phyloP scores from a whole-genome alignment of 441 rosid genomes.

The Rhodomyrtus psidioides region DNA sequence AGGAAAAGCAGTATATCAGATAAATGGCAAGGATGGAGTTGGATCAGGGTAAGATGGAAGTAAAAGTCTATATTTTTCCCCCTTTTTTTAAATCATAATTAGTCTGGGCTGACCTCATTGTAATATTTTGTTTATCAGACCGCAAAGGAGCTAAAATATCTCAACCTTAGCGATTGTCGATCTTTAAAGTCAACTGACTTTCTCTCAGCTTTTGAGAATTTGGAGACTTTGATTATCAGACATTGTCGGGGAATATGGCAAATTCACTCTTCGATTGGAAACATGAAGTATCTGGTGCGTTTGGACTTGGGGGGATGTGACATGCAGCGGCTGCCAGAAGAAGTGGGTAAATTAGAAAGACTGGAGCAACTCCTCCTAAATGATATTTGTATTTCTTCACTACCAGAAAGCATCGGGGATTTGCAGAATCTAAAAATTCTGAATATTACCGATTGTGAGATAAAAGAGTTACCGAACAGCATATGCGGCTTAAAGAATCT shows the following conservation, averaged over 20 bases:
- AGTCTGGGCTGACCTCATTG: too few species aligned
- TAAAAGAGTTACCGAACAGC: too few species aligned
- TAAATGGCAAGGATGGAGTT: too few species aligned
- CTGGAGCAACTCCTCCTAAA: background rate
- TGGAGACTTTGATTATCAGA: background rate
- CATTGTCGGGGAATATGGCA: fast-evolving
- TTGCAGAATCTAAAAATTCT: background rate
- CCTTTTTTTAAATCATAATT: too few species aligned
- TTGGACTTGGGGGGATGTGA: background rate
- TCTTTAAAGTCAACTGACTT: background rate
- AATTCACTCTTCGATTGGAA: background rate
- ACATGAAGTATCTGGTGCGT: background rate
- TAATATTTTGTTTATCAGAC: background rate
- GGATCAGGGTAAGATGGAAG: too few species aligned
- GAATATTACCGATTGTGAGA: too few species aligned
- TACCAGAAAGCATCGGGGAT: background rate
- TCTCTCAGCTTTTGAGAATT: background rate
- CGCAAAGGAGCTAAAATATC: too few species aligned
- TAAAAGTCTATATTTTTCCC: too few species aligned
- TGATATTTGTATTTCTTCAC: background rate
- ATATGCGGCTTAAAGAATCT: too few species aligned
- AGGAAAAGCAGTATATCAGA: too few species aligned
- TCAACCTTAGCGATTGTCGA: fast-evolving
- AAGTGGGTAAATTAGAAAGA: background rate
- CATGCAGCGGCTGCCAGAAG: background rate